These are phyloP conservation scores for Yamadazyma mexicana DNA, from an alignment of 1,139 yeast species.

Conservation along the genomic window DNA sequence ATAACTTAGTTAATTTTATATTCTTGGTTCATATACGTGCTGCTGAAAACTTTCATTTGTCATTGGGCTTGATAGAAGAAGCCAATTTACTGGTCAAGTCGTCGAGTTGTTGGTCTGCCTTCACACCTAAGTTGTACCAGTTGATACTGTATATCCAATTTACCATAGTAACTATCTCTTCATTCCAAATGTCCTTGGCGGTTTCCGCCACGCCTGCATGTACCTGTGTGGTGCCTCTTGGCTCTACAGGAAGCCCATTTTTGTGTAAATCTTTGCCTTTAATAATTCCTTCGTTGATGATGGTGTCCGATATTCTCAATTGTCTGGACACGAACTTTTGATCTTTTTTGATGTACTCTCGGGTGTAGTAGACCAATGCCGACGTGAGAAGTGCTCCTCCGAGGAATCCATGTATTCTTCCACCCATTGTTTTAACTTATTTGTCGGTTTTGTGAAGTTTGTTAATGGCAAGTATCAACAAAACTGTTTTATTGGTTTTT, in stretches of 20 bases:
- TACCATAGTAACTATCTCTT: constrained; percentile 65
- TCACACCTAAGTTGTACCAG: constrained; percentile 46
- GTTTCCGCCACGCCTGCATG: constrained; percentile 54
- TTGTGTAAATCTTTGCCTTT: constrained; percentile 37
- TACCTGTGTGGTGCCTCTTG: constrained; percentile 27
- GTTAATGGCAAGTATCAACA: no score
- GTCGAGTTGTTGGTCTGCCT: constrained; percentile 35
- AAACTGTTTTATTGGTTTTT: neutral
- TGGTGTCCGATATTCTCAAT: constrained; percentile 47
- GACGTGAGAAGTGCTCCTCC: constrained; percentile 69
- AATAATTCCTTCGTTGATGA: constrained; percentile 51
- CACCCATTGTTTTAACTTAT: constrained; percentile 44
- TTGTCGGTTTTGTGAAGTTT: neutral
- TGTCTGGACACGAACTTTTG: constrained; percentile 47
- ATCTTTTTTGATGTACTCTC: constrained; percentile 54
- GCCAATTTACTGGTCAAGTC: constrained; percentile 34
- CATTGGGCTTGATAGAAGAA: constrained; percentile 6
- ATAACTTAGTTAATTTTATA: no score
- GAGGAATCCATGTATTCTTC: constrained; percentile 69
- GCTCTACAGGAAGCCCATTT: constrained; percentile 22
- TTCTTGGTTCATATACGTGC: no score
- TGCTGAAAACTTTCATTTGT: no score
- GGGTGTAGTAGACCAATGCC: constrained; percentile 64
- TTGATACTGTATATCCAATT: constrained; percentile 63
- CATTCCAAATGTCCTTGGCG: constrained; percentile 80